Percentiles rank a stretch among this genome's conserved stretches.
phyloP scores from a whole-genome alignment of 176 grass and related monocot species.

The Musa itinerans region DNA sequence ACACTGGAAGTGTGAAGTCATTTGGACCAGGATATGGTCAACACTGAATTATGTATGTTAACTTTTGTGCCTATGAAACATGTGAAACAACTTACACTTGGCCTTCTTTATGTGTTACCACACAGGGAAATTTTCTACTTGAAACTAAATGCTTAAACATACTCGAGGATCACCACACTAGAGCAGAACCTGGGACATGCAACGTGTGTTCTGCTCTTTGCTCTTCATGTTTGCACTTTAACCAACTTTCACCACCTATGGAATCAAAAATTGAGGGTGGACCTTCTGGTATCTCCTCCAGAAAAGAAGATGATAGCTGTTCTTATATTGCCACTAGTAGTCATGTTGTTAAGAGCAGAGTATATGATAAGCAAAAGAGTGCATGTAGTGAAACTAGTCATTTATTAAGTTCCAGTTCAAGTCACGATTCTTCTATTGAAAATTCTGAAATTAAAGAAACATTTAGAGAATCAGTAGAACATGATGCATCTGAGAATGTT shows the following conservation, averaged over 20 bases:
- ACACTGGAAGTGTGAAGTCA: too few relatives aligned
- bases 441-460: conserved; percentile 11
- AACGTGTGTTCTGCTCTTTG: conserved; percentile 39
- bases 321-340: not conserved
- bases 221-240: conserved; percentile 28
- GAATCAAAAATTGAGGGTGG: not conserved
- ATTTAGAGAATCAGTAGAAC: not conserved
- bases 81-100: conserved; percentile 1
- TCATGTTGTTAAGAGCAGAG: too few relatives aligned
- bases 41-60: too few relatives aligned
- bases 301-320: not conserved
- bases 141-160: conserved; percentile 13
- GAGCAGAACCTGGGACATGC: conserved; percentile 22
- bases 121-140: conserved; percentile 22
- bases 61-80: not conserved
- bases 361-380: too few relatives aligned
- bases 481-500: conserved; percentile 2
- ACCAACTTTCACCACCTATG: not conserved
- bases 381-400: conserved; percentile 8
- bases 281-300: not conserved
- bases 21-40: too few relatives aligned
- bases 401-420: not conserved
- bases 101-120: conserved; percentile 7
- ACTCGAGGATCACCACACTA: conserved; percentile 12
- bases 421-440: conserved; percentile 5